Evolutionary conservation across 176 grass and related monocot species (phyloP).

Genomic region (Stipa capillata): DNA sequence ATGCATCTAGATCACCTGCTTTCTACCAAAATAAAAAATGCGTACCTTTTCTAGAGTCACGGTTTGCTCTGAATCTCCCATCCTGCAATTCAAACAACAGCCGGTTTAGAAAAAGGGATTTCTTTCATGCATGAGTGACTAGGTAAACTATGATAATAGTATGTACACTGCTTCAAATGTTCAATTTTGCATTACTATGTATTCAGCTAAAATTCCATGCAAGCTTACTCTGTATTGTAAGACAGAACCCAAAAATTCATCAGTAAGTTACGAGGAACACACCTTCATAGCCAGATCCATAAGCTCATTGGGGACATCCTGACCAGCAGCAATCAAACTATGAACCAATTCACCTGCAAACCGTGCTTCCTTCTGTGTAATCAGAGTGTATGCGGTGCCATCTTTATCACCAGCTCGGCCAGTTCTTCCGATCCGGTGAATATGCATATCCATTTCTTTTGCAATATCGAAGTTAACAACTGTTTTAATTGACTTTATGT

Average conservation of each 20-base stretch:
- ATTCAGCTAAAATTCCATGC: neutral
- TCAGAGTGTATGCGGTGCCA: constrained; percentile 84
- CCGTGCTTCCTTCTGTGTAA: constrained; percentile 80
- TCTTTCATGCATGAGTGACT: neutral
- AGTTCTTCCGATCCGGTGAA: constrained; percentile 92
- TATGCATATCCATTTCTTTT: constrained; percentile 99
- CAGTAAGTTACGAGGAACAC: constrained; percentile 19
- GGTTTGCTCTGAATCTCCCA: constrained; percentile 80
- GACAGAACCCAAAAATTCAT: neutral
- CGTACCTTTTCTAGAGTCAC: constrained; percentile 86
- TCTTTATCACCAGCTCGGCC: constrained; percentile 98
- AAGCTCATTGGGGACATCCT: constrained; percentile 70
- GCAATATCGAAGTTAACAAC: constrained; percentile 97
- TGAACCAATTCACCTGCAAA: constrained; percentile 94
- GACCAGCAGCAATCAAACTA: constrained; percentile 84
- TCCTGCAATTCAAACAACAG: constrained; percentile 59
- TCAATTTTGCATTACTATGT: neutral
- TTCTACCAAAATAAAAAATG: constrained; percentile 8
- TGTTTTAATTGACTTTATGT: constrained; percentile 99
- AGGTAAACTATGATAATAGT: neutral
- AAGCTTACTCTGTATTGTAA: neutral
- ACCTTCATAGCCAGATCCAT: constrained; percentile 99
- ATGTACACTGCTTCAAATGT: neutral
- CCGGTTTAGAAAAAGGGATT: neutral
- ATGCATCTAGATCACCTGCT: neutral